Base-by-base conservation (phyloP, 805 yeast species). In the Yarrowia hollandica region DNA sequence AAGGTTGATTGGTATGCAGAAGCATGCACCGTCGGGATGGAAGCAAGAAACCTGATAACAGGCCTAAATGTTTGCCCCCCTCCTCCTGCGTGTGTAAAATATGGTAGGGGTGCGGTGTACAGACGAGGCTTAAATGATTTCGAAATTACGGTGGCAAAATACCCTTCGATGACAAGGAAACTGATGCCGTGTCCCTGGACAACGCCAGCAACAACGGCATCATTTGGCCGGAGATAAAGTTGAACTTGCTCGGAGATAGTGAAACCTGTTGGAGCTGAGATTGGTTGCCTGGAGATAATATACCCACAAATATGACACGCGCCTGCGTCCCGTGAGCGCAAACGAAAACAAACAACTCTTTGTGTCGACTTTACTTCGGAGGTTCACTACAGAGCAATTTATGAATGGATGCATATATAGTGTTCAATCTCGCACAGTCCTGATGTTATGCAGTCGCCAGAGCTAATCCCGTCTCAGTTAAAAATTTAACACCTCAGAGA, bases 401-500 rank as follows among this genome's bases (percentile, higher is more conserved):
- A 41, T 41, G 26, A 31, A 14, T 15, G 31, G 31, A 23, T 16
- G 48, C 48, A 26, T 41, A 41, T 44, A 44, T 44, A 44, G 52
- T 9, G 34, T 44, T 44, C 10, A 28, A 44, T 30, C 35, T 44
- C 35, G 35, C 52, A 18, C 52, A n/a, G 35, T 18, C 35, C 35
- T 26, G 16, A 18, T 41, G 33, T 41, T 26, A 44, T 44, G 52
- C 52, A 44, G 26, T 22, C 31, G 16, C 48, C 35, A 19, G 52
- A 44, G 52, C 35, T 44, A 44, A 44, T 28, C 52, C 28, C 25
- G 14, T 9, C 25, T 26, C 52, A 28, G 52, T 44, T 44, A 44
- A 44, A 44, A 28, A 28, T 44, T 44, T 44, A 44, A 44, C 52
- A 44, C 52, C 52, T 44, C 52, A 44, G 35, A 30, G 19, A 30